phyloP scores from a whole-genome alignment of 192 early-diverging fungal species.

The Coemansia sp. region DNA sequence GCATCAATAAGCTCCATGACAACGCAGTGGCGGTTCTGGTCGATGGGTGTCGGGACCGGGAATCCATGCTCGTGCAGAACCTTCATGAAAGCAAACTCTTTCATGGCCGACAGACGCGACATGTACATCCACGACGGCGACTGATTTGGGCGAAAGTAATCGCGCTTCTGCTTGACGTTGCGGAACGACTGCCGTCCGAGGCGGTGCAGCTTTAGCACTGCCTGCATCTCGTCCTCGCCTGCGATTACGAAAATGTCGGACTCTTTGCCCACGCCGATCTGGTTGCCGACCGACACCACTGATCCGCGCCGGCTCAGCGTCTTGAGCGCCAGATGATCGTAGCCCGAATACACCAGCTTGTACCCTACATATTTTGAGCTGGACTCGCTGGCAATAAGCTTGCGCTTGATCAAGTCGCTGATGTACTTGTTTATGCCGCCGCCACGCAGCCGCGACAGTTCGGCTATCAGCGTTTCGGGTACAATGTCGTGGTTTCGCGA shows the following conservation, averaged over 20 bases:
- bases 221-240: slow-evolving; percentile 84
- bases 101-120: slow-evolving; percentile 96
- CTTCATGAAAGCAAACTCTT: slow-evolving; percentile 99
- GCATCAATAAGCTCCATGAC: slow-evolving; percentile 97
- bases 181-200: slow-evolving; percentile 95
- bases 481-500: slow-evolving; percentile 99
- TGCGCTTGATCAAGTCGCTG: slow-evolving; percentile 83
- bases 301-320: slow-evolving; percentile 84
- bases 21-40: slow-evolving; percentile 92
- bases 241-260: slow-evolving; percentile 99
- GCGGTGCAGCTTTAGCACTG: slow-evolving; percentile 96
- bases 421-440: slow-evolving; percentile 87
- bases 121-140: slow-evolving; percentile 99
- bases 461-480: slow-evolving; percentile 85
- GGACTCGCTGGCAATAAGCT: slow-evolving; percentile 77
- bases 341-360: slow-evolving; percentile 97
- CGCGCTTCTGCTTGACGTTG: slow-evolving; percentile 94
- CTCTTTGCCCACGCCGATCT: slow-evolving; percentile 99
- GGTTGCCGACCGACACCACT: slow-evolving; percentile 94
- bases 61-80: slow-evolving; percentile 92
- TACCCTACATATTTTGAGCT: slow-evolving; percentile 81
- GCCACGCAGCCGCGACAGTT: slow-evolving; percentile 86
- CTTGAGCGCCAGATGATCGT: slow-evolving; percentile 96
- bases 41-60: slow-evolving; percentile 91
- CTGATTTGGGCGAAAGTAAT: slow-evolving; percentile 92